Evolutionary conservation across 2,329 filamentous ascomycete genomes (phyloP).

Genomic region (Neopestalotiopsis sp.): DNA sequence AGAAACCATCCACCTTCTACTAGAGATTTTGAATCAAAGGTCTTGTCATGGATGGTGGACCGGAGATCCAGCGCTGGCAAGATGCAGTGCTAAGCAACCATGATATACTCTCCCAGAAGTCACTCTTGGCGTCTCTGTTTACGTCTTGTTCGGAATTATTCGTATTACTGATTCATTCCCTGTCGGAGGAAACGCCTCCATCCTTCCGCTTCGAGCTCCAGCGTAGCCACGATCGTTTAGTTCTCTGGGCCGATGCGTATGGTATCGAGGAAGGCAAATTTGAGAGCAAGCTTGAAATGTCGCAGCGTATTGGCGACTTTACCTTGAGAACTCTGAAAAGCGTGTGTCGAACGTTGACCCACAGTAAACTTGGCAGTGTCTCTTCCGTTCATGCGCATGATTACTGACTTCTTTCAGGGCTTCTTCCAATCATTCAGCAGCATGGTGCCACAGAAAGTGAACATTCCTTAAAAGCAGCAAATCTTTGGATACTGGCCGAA

Average conservation of each 20-base stretch:
- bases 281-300: constrained; percentile 18
- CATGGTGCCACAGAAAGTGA: background rate
- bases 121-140: constrained; percentile 8
- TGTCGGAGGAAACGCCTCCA: background rate
- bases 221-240: constrained; percentile 17
- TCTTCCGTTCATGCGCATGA: background rate
- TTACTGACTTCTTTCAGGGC: background rate
- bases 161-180: background rate
- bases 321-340: constrained; percentile 18
- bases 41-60: background rate
- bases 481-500: constrained; percentile 1
- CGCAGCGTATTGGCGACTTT: constrained; percentile 15
- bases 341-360: constrained; percentile 12
- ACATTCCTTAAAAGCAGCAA: constrained; percentile 1
- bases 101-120: constrained; percentile 9
- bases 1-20: background rate
- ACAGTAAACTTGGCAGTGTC: background rate
- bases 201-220: constrained; percentile 13
- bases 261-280: constrained; percentile 18
- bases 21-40: background rate
- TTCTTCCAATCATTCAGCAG: background rate
- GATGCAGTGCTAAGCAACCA: background rate
- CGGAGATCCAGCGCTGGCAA: background rate
- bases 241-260: constrained; percentile 22
- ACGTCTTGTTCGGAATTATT: background rate